Evolutionary conservation across 306 rosid species (phyloP), one percentile per base, ranked within the genome.

Genomic region (Vigna reflexopilosa): DNA sequence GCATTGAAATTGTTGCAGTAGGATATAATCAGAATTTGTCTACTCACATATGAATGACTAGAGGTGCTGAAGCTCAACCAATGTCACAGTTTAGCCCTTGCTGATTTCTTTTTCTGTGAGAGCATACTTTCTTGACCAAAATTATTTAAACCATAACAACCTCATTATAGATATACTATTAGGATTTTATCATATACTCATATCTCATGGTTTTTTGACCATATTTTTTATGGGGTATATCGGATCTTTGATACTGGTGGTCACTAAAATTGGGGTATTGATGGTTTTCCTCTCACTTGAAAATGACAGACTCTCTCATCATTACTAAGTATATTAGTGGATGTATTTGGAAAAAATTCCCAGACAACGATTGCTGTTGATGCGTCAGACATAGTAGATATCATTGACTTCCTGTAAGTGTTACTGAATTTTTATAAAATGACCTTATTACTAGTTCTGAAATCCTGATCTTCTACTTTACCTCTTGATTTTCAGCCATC

Each of bases 381-480:
- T 73, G 93, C 94, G 15, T 87, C 96, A 4, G 99, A 93, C 82
- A 85, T 91, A 85, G 73, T 91, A 28, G 99, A 93, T 81, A 85
- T 95, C 81, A 85, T 93, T 28, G 97, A 93, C 89, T 95, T 93
- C 86, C 84, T 95, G 98, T 95, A 80, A 92, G 98, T 87, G 42
- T 61, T 55, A 17, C 24, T 82, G 52, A 24, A 32, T 77, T 49
- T 30, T 79, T 56, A 63, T 6, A 49, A 70, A 20, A 32, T 36
- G 48, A 48, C 48, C 59, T 63, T 65, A 10, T 40, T 34, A 15
- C 48, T 75, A 38, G 51, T 47, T 54, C 40, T 62, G 72, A 71
- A 54, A 49, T 69, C 63, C 28, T 24, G 24, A 61, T 71, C 11
- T 50, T 67, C 73, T 49, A 8, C 77, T 73, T 70, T 51, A 32